Base-by-base conservation (phyloP, 768 basidiomycete species). In the Nevesoporus exiguus region DNA sequence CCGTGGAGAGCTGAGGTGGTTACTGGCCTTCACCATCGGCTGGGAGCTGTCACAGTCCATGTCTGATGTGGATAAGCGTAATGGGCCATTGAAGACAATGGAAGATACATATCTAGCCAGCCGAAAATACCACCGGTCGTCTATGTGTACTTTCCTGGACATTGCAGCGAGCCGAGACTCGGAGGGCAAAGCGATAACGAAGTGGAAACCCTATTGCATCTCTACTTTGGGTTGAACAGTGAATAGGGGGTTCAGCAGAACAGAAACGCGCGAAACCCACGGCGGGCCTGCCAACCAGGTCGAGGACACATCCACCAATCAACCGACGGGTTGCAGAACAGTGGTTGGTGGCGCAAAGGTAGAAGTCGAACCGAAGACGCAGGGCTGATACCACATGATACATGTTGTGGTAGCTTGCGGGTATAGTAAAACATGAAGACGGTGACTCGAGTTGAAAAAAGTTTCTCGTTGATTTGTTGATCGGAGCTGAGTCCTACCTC, bases 391-490 rank as follows among this genome's bases (percentile, higher is more conserved):
- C 42, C 36, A 27, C 49, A 55, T 41, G 59, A 41, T 9, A 51
- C 34, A 41, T 43, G 54, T 46, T 29, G 41, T 50, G 33, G 49
- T 39, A 54, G 41, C 39, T 55, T 43, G 30, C 30, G 42, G 30
- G 47, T 42, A 24, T 22, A 47, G 37, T 37, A 43, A 47, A 50
- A 43, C 30, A 19, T 46, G 54, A 47, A 52, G 51, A 52, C 60
- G 52, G 62, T 57, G 48, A 51, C 66, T 66, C 39, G 33, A 44
- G 39, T 27, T 19, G 47, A 59, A 59, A 61, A 66, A 66, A 54
- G 50, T 62, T 65, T 59, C 52, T 54, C 33, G 51, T 49, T 51
- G 47, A 46, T 52, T 30, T 34, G 52, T 43, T 51, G 56, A 60
- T 60, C 58, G 49, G 51, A 47, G 49, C 36, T 30, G 47, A 47